These are phyloP conservation scores for Ophiostoma sp. DNA, from an alignment of 2,329 filamentous ascomycete species.

Conservation along the genomic window DNA sequence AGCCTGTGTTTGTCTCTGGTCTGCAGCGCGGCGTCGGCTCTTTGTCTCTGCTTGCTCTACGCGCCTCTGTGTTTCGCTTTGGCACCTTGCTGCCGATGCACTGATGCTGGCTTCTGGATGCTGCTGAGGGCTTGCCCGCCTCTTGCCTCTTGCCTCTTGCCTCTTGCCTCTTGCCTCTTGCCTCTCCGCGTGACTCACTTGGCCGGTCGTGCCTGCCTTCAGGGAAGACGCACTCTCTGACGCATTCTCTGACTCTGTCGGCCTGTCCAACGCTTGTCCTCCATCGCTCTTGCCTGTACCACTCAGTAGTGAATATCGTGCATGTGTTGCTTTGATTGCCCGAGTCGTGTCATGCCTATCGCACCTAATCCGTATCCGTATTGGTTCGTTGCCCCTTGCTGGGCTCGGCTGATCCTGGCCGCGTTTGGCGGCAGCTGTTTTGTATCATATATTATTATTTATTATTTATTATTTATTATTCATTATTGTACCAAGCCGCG, in stretches of 20 bases:
- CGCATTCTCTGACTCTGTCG: neutral
- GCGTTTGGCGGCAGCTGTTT: neutral
- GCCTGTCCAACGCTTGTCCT: neutral
- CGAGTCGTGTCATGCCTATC: neutral
- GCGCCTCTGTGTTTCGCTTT: too few species aligned
- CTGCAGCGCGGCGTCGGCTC: neutral
- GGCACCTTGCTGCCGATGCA: too few species aligned
- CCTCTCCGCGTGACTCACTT: neutral
- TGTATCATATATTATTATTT: neutral
- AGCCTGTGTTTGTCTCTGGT: neutral
- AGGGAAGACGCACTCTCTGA: neutral
- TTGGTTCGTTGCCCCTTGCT: neutral
- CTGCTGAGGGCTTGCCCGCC: neutral
- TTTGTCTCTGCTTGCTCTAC: neutral
- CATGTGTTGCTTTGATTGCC: neutral
- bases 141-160: too few species aligned
- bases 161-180: too few species aligned
- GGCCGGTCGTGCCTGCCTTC: neutral
- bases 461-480: neutral
- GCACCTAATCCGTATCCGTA: neutral
- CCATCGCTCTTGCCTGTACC: neutral
- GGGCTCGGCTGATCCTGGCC: slow-evolving; percentile 1
- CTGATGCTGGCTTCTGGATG: neutral
- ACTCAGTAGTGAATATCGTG: neutral
- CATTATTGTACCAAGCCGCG: neutral